A percentile compares a stretch with the other conserved stretches of the same genome.
phyloP scores from a whole-genome alignment of 108 stramenopile genomes.

The Skeletonema costatum region DNA sequence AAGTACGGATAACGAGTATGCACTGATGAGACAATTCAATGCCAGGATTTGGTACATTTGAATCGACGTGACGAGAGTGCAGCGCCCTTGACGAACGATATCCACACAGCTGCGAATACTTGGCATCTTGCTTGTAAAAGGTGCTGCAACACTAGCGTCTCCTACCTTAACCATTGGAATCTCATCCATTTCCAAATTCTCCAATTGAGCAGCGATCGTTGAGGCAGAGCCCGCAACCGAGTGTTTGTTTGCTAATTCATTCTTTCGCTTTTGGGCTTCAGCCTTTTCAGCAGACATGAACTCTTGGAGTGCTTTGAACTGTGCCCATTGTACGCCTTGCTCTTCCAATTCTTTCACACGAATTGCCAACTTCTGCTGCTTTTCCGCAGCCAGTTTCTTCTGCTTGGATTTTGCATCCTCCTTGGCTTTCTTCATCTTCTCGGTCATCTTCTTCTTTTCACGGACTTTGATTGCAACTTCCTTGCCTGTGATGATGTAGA shows the following conservation, averaged over 20 bases:
- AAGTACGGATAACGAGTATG: conserved; percentile 95
- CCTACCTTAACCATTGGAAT: conserved; percentile 94
- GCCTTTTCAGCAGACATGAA: conserved; percentile 70
- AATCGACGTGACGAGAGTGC: conserved; percentile 88
- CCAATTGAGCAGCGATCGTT: conserved; percentile 73
- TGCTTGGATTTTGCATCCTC: conserved; percentile 62
- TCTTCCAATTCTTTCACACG: conserved; percentile 79
- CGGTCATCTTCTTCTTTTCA: conserved; percentile 51
- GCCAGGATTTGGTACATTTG: conserved; percentile 98
- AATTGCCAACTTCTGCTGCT: conserved; percentile 62
- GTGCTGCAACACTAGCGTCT: conserved; percentile 96
- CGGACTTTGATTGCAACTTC: conserved; percentile 70
- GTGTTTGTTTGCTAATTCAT: conserved; percentile 44
- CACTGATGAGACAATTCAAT: conserved; percentile 95
- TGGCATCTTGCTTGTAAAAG: conserved; percentile 97
- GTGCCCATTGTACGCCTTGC: conserved; percentile 82
- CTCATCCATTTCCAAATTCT: conserved; percentile 81
- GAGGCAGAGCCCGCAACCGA: conserved; percentile 74
- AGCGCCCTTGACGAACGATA: conserved; percentile 95
- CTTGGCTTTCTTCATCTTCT: conserved; percentile 63
- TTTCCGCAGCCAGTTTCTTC: conserved; percentile 57
- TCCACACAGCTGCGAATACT: conserved; percentile 95
- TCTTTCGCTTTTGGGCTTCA: conserved; percentile 67
- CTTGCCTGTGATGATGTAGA: conserved; percentile 80
- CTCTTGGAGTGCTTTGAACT: conserved; percentile 87